Percentiles rank a stretch among this genome's conserved stretches.
These are phyloP conservation scores for Nematocida homosporus DNA, from an alignment of 371 early-diverging fungal species.

Conservation along the genomic window DNA sequence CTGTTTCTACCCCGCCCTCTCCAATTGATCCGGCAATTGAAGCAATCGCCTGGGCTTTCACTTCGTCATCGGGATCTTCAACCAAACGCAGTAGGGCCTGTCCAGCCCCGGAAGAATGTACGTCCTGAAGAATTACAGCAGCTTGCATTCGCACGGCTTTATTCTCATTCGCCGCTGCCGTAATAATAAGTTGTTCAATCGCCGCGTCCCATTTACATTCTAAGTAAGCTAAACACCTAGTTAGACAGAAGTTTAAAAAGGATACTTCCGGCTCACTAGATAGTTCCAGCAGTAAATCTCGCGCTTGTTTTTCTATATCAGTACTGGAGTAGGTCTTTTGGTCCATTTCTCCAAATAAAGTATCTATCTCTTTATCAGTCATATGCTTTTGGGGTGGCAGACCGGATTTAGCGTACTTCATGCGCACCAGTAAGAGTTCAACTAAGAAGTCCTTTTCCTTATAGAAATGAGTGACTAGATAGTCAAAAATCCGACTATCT, in stretches of 20 bases:
- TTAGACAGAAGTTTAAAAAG: slow-evolving; percentile 1
- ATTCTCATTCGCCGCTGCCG: slow-evolving; percentile 20
- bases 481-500: slow-evolving; percentile 35
- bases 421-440: slow-evolving; percentile 41
- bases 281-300: slow-evolving; percentile 23
- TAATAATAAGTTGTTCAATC: slow-evolving; percentile 8
- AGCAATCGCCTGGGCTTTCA: slow-evolving; percentile 18
- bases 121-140: neutral
- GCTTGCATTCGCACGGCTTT: slow-evolving; percentile 43
- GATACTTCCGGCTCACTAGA: slow-evolving; percentile 10
- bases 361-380: slow-evolving; percentile 10
- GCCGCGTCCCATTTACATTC: slow-evolving; percentile 14
- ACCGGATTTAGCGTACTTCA: neutral
- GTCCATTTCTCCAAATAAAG: slow-evolving; percentile 7
- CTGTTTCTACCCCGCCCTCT: neutral
- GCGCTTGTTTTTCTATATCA: slow-evolving; percentile 10
- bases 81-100: neutral
- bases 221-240: slow-evolving; percentile 1
- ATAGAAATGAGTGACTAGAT: slow-evolving; percentile 28
- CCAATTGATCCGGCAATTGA: slow-evolving; percentile 29
- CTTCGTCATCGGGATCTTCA: slow-evolving; percentile 44
- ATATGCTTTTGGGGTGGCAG: slow-evolving; percentile 25
- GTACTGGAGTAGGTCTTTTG: slow-evolving; percentile 1
- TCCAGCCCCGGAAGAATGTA: neutral
- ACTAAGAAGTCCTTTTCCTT: slow-evolving; percentile 47